These are phyloP conservation scores for Chrysanthemum lavandulifolium DNA, from an alignment of 129 eudicot species.

Conservation along the genomic window DNA sequence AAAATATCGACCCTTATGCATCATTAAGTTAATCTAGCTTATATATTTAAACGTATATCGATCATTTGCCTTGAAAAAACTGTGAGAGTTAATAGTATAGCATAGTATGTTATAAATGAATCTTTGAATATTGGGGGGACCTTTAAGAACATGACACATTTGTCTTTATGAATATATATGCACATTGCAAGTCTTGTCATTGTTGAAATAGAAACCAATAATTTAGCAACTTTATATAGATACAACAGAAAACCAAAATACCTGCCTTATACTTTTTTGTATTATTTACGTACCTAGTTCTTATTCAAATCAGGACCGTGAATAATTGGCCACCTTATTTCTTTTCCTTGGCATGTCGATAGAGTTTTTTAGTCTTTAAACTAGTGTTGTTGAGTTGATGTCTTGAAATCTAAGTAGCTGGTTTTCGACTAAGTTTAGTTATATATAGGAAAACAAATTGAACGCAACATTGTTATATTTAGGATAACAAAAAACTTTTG, in stretches of 20 bases:
- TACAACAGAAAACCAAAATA: constrained; percentile 5
- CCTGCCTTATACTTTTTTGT: neutral
- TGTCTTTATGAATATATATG: constrained; percentile 6
- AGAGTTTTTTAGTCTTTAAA: neutral
- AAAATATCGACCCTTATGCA: no score
- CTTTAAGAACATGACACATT: constrained; percentile 22
- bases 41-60: no score
- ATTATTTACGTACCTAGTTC: neutral
- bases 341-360: neutral
- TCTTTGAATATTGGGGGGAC: constrained; percentile 20
- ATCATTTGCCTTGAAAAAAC: neutral
- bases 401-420: neutral
- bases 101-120: constrained; percentile 16
- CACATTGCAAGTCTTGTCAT: constrained; percentile 21
- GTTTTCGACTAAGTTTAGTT: neutral
- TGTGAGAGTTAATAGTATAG: neutral
- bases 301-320: no score
- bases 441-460: no score
- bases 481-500: no score
- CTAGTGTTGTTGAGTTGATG: neutral
- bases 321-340: constrained; percentile 3
- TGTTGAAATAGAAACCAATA: constrained; percentile 24
- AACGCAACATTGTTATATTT: no score
- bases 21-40: no score
- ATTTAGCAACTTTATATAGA: constrained; percentile 6